Conservation (phyloP, 2,329 filamentous ascomycete species). For the Diplocarpon rosae region DNA sequence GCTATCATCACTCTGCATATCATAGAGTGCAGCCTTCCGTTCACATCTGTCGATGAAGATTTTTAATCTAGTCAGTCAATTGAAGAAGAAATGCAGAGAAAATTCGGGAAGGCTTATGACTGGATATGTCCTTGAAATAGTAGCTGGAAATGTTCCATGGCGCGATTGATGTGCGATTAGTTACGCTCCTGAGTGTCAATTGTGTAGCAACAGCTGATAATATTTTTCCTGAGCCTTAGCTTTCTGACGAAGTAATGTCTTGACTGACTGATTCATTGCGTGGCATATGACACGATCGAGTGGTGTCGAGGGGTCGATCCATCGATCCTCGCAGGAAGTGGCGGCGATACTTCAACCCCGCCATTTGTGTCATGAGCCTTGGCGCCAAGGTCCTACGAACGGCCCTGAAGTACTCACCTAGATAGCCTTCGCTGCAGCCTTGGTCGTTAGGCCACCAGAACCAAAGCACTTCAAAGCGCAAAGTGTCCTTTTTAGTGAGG, state of each 20-base stretch:
- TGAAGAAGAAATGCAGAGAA: too few relatives aligned
- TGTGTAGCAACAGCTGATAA: neutral
- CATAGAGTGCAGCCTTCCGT: too few relatives aligned
- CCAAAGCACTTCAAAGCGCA: constrained; percentile 8
- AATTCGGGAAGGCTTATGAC: too few relatives aligned
- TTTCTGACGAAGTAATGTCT: neutral
- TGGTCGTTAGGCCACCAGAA: too few relatives aligned
- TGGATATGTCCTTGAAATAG: neutral
- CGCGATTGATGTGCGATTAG: neutral
- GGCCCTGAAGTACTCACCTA: neutral
- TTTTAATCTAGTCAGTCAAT: too few relatives aligned
- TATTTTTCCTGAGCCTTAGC: neutral
- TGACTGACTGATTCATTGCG: neutral
- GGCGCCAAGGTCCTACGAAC: too few relatives aligned
- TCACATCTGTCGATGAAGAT: too few relatives aligned
- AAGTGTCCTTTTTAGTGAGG: constrained; percentile 23
- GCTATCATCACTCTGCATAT: too few relatives aligned
- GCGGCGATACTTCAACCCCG: too few relatives aligned
- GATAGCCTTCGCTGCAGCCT: too few relatives aligned
- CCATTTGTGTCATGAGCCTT: too few relatives aligned
- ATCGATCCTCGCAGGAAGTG: neutral
- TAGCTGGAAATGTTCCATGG: neutral
- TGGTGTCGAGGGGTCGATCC: neutral
- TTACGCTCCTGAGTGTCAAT: neutral
- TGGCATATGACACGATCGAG: constrained; percentile 1